Evolutionary conservation across 352 stramenopile genomes (phyloP), one percentile per base, ranked within the genome.

Genomic region (Phytophthora chlamydospora): DNA sequence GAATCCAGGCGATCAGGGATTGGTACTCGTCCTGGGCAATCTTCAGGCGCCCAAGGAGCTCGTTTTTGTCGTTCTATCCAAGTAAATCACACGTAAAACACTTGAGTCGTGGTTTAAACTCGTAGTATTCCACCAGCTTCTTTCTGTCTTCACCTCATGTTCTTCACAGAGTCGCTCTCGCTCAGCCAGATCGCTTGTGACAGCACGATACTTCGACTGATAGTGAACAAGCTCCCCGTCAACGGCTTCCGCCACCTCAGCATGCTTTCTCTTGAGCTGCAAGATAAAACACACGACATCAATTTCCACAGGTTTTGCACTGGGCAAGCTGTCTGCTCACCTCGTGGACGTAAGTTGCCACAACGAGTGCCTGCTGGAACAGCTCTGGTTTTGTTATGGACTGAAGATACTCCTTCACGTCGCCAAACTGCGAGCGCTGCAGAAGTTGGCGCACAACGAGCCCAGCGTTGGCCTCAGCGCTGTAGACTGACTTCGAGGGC

Each of bases 401-500:
- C 34, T 63, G 56, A 11, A 86, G 56, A 40, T 75, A 85, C 27
- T 74, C 68, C 11, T 39, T 58, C 4, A 73, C 40, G 14, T 88
- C 68, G 9, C 68, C 68, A 53, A 75, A 80, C 39, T 81, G 56
- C 5, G 68, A 72, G 4, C 70, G 53, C 27, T 88, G 78, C 27
- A 88, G 53, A 45, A 90, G 53, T 59, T 90, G 72, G 7, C 75
- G 72, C 14, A 88, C 62, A 6, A 83, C 41, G 16, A 90, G 65
- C 43, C 53, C 53, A 12, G 71, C 50, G 36, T 78, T 81, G n/a
- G 44, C 31, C 21, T 68, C 53, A 12, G 54, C 17, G 16, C 6
- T 49, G 39, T 44, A 48, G 21, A 16, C 19, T 21, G 34, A 12
- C 8, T 49, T 60, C 8, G 29, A 16, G 24, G 40, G n/a, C n/a